phyloP scores from a whole-genome alignment of 1,284 basidiomycete species.

The Ustilago vetiveriae region DNA sequence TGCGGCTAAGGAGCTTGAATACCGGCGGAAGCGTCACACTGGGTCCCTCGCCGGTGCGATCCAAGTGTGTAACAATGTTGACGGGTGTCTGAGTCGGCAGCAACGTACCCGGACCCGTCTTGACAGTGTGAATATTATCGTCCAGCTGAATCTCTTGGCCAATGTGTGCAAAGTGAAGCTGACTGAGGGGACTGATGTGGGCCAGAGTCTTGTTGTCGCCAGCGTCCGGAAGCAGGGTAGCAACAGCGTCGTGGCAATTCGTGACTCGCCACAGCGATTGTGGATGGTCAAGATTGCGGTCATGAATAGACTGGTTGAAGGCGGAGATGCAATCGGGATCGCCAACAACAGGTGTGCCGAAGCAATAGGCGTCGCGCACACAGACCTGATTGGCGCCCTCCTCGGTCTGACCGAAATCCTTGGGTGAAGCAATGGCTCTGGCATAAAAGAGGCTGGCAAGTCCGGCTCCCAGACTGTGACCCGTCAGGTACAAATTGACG shows the following conservation, averaged over 20 bases:
- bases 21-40: constrained; percentile 24
- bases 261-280: constrained; percentile 43
- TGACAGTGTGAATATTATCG: constrained; percentile 24
- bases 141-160: constrained; percentile 45
- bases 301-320: constrained; percentile 31
- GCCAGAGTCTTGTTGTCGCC: constrained; percentile 34
- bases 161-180: constrained; percentile 51
- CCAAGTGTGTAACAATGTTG: constrained; percentile 43
- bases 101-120: constrained; percentile 46
- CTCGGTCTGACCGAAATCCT: constrained; percentile 35
- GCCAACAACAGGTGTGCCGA: constrained; percentile 47
- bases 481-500: constrained; percentile 43
- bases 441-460: constrained; percentile 40
- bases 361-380: constrained; percentile 49
- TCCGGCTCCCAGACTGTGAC: constrained; percentile 45
- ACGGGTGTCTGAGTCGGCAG: constrained; percentile 29
- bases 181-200: constrained; percentile 40
- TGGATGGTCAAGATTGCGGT: constrained; percentile 35
- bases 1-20: constrained; percentile 18
- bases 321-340: constrained; percentile 47
- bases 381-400: constrained; percentile 29
- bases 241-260: constrained; percentile 42
- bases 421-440: constrained; percentile 35
- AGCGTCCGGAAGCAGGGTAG: constrained; percentile 41
- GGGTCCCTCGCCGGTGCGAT: constrained; percentile 31